phyloP scores from a whole-genome alignment of 345 rosid genomes.

The Eutrema yunnanense region DNA sequence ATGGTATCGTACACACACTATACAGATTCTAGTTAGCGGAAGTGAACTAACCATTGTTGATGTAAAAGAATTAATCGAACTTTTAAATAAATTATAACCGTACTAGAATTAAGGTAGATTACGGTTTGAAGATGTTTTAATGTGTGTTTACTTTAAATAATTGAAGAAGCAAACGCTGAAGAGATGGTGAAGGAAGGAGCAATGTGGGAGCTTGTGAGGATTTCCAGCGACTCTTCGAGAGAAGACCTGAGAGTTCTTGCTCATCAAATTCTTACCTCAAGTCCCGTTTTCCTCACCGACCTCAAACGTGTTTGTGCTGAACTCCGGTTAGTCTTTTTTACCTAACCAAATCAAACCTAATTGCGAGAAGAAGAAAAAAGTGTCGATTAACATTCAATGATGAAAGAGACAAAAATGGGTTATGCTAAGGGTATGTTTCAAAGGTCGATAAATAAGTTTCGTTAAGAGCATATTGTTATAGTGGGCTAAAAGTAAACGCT shows the following conservation, averaged over 20 bases:
- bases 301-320: slow-evolving; percentile 57
- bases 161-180: slow-evolving; percentile 76
- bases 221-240: slow-evolving; percentile 80
- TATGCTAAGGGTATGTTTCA: too few species aligned
- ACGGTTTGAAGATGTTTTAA: too few species aligned
- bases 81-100: background rate
- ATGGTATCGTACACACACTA: slow-evolving; percentile 35
- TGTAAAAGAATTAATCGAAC: too few species aligned
- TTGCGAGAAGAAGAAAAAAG: background rate
- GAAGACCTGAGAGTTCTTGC: slow-evolving; percentile 92
- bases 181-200: slow-evolving; percentile 95
- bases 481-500: too few species aligned
- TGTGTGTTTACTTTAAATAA: too few species aligned
- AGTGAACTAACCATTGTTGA: too few species aligned
- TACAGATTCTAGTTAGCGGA: too few species aligned
- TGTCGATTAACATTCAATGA: too few species aligned
- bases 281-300: slow-evolving; percentile 62
- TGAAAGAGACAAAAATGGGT: too few species aligned
- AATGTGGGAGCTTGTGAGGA: slow-evolving; percentile 83
- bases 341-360: slow-evolving; percentile 8
- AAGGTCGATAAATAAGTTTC: too few species aligned
- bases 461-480: too few species aligned
- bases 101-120: too few species aligned
- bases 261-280: slow-evolving; percentile 57
- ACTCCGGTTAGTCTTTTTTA: slow-evolving; percentile 14